These are phyloP conservation scores for Apophysomyces variabilis DNA, from an alignment of 371 early-diverging fungal genomes.

Conservation along the genomic window DNA sequence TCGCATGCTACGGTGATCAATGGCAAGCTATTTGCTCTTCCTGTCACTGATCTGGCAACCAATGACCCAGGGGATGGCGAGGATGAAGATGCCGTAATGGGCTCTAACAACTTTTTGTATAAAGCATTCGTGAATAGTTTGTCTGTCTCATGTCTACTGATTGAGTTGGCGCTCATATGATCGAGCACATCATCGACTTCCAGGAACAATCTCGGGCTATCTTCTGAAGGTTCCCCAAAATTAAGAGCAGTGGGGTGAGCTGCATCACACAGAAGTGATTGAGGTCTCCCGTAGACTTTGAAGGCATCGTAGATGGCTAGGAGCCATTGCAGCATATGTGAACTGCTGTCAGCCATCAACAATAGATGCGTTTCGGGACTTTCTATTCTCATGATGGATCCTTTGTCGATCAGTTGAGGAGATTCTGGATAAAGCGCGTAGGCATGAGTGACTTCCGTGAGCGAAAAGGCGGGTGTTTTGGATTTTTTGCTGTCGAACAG, in stretches of 20 bases:
- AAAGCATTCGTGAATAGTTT: constrained; percentile 15
- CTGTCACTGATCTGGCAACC: neutral
- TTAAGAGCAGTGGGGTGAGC: constrained; percentile 33
- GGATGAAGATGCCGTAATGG: constrained; percentile 13
- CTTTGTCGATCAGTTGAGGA: constrained; percentile 48
- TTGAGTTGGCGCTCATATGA: neutral
- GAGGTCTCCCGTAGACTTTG: constrained; percentile 53
- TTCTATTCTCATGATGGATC: constrained; percentile 51
- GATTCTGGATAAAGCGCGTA: constrained; percentile 77
- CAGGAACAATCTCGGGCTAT: constrained; percentile 29
- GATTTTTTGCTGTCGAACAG: constrained; percentile 62
- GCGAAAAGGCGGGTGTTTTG: constrained; percentile 52
- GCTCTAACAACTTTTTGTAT: constrained; percentile 20
- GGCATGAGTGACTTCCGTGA: constrained; percentile 62
- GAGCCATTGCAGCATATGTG: constrained; percentile 45
- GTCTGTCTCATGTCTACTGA: neutral
- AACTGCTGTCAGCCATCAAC: constrained; percentile 47
- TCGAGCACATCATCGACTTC: constrained; percentile 3
- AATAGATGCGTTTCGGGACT: constrained; percentile 35
- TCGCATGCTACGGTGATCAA: constrained; percentile 38
- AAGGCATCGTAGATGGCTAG: constrained; percentile 51
- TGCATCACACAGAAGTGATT: constrained; percentile 26
- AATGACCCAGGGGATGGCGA: constrained; percentile 7
- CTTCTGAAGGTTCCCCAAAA: constrained; percentile 33
- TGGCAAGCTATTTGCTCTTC: constrained; percentile 46